phyloP scores from a whole-genome alignment of 352 stramenopile species.

The Pythium dissimile region DNA sequence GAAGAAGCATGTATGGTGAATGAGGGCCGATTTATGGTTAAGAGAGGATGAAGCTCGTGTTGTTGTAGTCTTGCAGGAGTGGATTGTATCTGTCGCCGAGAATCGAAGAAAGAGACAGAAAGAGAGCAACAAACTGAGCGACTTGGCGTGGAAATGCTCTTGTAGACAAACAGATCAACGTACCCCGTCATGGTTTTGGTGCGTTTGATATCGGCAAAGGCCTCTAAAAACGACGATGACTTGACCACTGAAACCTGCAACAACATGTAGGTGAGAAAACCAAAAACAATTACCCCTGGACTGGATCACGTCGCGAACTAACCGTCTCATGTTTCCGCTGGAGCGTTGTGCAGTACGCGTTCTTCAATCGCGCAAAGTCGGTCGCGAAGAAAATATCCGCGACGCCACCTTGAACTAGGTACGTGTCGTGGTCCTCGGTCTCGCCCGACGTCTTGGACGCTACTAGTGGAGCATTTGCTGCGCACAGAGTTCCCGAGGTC shows the following conservation, averaged over 20 bases:
- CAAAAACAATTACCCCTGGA: not conserved
- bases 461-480: slow-evolving; percentile 84
- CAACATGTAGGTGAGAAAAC: not conserved
- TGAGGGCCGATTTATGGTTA: too few species aligned
- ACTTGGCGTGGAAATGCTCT: not conserved
- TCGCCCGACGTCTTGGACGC: slow-evolving; percentile 74
- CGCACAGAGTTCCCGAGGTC: slow-evolving; percentile 60
- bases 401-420: slow-evolving; percentile 79
- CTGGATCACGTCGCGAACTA: not conserved
- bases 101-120: not conserved
- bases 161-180: slow-evolving; percentile 5
- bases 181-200: slow-evolving; percentile 84
- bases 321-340: slow-evolving; percentile 51
- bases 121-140: too few species aligned
- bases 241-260: slow-evolving; percentile 82
- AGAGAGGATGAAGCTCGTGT: slow-evolving; percentile 88
- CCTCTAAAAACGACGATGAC: slow-evolving; percentile 67
- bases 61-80: slow-evolving; percentile 86
- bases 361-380: slow-evolving; percentile 80
- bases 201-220: slow-evolving; percentile 71
- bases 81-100: slow-evolving; percentile 81
- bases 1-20: slow-evolving; percentile 20
- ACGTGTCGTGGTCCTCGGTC: slow-evolving; percentile 86
- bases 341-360: slow-evolving; percentile 72
- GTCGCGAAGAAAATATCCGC: slow-evolving; percentile 92